phyloP scores from a whole-genome alignment of 2,329 filamentous ascomycete genomes.

The Tolypocladium amazonense region DNA sequence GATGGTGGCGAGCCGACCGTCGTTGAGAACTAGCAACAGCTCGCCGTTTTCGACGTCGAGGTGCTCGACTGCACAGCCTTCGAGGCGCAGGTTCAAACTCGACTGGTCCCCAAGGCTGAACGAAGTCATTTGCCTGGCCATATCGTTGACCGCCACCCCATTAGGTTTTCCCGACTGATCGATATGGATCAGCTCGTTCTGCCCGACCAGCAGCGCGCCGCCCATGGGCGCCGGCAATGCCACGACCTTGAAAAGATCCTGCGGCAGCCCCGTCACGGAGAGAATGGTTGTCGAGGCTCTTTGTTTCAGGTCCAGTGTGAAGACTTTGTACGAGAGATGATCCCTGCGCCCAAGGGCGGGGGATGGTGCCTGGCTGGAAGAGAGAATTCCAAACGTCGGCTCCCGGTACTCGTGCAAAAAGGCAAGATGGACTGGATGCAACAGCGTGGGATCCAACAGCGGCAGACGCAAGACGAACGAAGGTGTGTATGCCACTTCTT shows the following conservation, averaged over 20 bases:
- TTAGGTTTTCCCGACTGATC: constrained; percentile 93
- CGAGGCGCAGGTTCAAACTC: constrained; percentile 66
- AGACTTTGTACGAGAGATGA: constrained; percentile 81
- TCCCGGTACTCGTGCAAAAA: constrained; percentile 97
- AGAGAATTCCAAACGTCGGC: constrained; percentile 91
- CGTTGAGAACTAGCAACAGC: constrained; percentile 68
- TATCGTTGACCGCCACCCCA: constrained; percentile 85
- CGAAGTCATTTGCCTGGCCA: constrained; percentile 70
- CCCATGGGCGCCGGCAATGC: constrained; percentile 79
- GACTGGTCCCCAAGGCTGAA: constrained; percentile 85
- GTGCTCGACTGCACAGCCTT: constrained; percentile 68
- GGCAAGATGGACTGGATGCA: constrained; percentile 81
- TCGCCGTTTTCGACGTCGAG: constrained; percentile 71
- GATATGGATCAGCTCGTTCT: constrained; percentile 87
- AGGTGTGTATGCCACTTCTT: constrained; percentile 65
- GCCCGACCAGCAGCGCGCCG: constrained; percentile 75
- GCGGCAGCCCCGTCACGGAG: constrained; percentile 74
- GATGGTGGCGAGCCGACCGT: constrained; percentile 64
- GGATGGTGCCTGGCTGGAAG: constrained; percentile 64
- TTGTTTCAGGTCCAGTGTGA: constrained; percentile 89
- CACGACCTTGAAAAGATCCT: constrained; percentile 74
- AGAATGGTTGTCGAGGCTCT: constrained; percentile 87
- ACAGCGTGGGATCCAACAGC: constrained; percentile 74
- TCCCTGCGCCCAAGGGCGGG: constrained; percentile 74
- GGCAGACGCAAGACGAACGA: constrained; percentile 92